These are phyloP conservation scores for Hypholoma fasciculare DNA, from an alignment of 768 basidiomycete species.

Conservation along the genomic window DNA sequence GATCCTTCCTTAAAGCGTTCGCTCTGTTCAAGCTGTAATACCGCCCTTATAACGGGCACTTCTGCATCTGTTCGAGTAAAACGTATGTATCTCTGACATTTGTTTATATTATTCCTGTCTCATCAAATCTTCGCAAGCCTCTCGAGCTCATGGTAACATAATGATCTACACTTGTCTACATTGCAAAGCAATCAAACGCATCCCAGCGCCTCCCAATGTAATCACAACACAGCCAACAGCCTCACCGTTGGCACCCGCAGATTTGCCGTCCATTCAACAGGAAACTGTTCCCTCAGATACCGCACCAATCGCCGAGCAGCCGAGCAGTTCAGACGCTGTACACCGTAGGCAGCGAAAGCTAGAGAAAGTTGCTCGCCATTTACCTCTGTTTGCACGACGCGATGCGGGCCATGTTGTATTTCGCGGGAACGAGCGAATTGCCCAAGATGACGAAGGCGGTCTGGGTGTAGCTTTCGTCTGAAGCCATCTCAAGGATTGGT, in stretches of 20 bases:
- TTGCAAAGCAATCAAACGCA: conserved; percentile 59
- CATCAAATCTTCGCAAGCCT: conserved; percentile 21
- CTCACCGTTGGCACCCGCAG: neutral
- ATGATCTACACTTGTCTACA: conserved; percentile 58
- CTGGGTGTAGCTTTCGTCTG: conserved; percentile 15
- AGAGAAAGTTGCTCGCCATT: conserved; percentile 34
- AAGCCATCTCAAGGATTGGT: neutral
- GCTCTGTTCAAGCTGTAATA: conserved; percentile 69
- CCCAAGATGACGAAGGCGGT: conserved; percentile 19
- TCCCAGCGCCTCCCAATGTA: conserved; percentile 56
- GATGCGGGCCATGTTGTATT: conserved; percentile 68
- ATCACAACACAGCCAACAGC: neutral
- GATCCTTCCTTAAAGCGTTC: conserved; percentile 85
- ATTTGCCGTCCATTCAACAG: neutral
- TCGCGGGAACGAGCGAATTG: conserved; percentile 56
- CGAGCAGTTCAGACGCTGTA: neutral
- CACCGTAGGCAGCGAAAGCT: conserved; percentile 12
- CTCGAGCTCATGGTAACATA: conserved; percentile 48
- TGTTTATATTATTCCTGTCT: neutral
- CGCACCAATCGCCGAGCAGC: neutral
- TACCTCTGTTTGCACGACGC: conserved; percentile 60
- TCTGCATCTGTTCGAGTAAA: conserved; percentile 66
- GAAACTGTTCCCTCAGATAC: neutral
- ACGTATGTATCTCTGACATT: conserved; percentile 38
- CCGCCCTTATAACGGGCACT: conserved; percentile 65